Conservation (phyloP, 495 filamentous ascomycete species). For the Hypoxylon crocopeplum region DNA sequence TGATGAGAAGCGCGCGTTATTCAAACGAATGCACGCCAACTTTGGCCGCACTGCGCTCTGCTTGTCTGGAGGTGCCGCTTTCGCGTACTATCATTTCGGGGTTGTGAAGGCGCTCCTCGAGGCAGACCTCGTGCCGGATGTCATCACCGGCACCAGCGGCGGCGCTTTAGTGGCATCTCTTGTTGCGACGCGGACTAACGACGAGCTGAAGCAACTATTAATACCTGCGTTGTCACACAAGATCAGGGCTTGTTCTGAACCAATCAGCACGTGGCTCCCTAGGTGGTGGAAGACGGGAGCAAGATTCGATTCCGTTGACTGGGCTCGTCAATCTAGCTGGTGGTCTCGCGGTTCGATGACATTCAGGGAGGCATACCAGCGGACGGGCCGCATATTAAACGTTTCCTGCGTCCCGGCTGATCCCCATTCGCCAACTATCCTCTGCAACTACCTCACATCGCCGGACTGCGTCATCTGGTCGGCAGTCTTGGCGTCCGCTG, state of each 20-base stretch:
- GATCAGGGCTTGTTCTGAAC: slow-evolving; percentile 85
- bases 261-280: slow-evolving; percentile 73
- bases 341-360: slow-evolving; percentile 89
- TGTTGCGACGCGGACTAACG: slow-evolving; percentile 87
- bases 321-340: slow-evolving; percentile 88
- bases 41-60: slow-evolving; percentile 93
- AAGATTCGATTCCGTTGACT: slow-evolving; percentile 90
- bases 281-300: slow-evolving; percentile 94
- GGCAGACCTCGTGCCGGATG: slow-evolving; percentile 82
- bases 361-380: slow-evolving; percentile 92
- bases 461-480: slow-evolving; percentile 99
- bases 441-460: slow-evolving; percentile 91
- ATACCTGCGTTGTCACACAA: slow-evolving; percentile 83
- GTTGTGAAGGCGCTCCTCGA: slow-evolving; percentile 91
- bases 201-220: slow-evolving; percentile 83
- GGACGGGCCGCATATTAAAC: slow-evolving; percentile 93
- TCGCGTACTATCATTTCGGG: slow-evolving; percentile 97
- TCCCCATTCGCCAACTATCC: slow-evolving; percentile 88
- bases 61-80: slow-evolving; percentile 91
- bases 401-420: slow-evolving; percentile 97
- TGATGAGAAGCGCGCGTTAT: slow-evolving; percentile 80
- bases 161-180: slow-evolving; percentile 91
- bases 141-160: slow-evolving; percentile 95
- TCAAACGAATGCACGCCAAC: slow-evolving; percentile 88
- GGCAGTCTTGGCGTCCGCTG: slow-evolving; percentile 92